Base-by-base conservation (phyloP, 176 grass and related monocot genomes). In the Bothriochloa decipiens region DNA sequence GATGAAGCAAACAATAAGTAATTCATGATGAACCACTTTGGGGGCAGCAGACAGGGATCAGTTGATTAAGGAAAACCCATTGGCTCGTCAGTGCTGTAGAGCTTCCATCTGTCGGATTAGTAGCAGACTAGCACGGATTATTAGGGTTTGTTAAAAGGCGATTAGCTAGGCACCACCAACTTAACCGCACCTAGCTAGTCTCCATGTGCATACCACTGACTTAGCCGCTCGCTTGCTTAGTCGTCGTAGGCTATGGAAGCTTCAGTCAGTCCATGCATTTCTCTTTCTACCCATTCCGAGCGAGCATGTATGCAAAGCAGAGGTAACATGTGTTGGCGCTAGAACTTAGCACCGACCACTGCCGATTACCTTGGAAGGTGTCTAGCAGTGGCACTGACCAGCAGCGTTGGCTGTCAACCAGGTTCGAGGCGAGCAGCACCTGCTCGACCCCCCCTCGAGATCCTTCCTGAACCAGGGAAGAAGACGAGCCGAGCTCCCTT, bases 21-120 rank as follows among this genome's bases (percentile, higher is more conserved):
- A 85, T 71, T 0, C 77, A 85, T 82, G 78, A 76, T 82, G 78
- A 71, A 55, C 5, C 83, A 65, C 33, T 47, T 89, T 85, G 2
- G 33, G 66, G 66, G 81, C 46, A 46, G 81, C 45, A 46, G 76
- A 83, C 69, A 67, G 26, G 76, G 76, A 89, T 47, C 46, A 66
- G 20, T 75, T 84, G 45, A 80, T 50, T 75, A 89, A 80, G 77
- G 70, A 50, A 29, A 64, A 75, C 52, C 68, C 70, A 76, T 89
- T 89, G 63, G 11, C 70, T 14, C 76, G 77, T 77, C 74, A 81
- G 81, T 52, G 46, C 0, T 52, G 6, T 55, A 65, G 57, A 65
- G 57, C 52, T 65, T 82, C 68, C 37, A 18, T 46, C 63, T 78
- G 74, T 82, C 36, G 17, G 27, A 25, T 67, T 60, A 68, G 61